Evolutionary conservation across 768 basidiomycete genomes (phyloP), one percentile per base, ranked within the genome.

Genomic region (Leccinum pellstonianum): DNA sequence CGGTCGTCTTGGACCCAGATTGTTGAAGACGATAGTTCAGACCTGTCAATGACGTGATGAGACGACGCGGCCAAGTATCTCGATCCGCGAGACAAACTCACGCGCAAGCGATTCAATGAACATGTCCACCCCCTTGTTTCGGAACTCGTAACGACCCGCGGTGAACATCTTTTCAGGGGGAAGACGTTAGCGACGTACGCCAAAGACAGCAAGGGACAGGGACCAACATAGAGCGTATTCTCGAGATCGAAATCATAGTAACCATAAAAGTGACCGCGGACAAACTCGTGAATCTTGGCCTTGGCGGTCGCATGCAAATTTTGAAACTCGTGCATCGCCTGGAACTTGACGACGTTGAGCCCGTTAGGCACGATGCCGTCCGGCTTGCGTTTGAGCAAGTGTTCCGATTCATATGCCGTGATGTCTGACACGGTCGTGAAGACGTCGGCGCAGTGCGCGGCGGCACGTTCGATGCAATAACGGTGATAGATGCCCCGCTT

Each of bases 41-140:
- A 58, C 77, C 77, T 79, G 55, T 27, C 29, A 43, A 41, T 5
- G 4, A 58, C 21, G n/a, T 27, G 3, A 52, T 56, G 38, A 52
- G 47, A 23, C 47, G 57, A 47, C 6, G 15, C 2, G 47, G 17
- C 5, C 12, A 31, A 14, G 5, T n/a, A 31, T 14, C 46, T 12
- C 14, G 10, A 37, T 23, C 27, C 0, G 0, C 35, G n/a, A 27
- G 37, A 50, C 71, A 49, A 21, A 75, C 83, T 50, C 64, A 86
- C 96, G 92, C 29, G 96, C 97, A 58, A 99, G 85, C 17, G 90
- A 83, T 77, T 99, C 97, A 66, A 99, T 96, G 73, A 98, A 99
- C 96, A 99, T 97, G 72, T 99, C 97, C 31, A 98, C 95, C 57
- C 97, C 97, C 79, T 99, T 99, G 80, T 99, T 99, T 46, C 97